These are phyloP conservation scores for Ophiosphaerella narmari DNA, from an alignment of 2,329 filamentous ascomycete genomes.

Conservation along the genomic window DNA sequence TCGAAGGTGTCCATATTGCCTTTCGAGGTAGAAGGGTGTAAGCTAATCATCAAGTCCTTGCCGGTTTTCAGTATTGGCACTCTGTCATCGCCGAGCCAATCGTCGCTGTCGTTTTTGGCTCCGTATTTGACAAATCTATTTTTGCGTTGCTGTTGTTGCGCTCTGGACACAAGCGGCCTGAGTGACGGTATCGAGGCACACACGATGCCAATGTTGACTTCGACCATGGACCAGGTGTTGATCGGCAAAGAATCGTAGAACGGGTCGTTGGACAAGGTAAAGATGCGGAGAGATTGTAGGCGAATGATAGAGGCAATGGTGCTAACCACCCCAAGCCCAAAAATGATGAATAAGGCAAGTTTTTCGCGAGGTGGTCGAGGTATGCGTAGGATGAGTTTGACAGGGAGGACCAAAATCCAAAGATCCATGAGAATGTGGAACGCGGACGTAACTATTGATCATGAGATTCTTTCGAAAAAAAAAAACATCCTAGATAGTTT, in stretches of 20 bases:
- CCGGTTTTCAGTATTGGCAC: conserved; percentile 10
- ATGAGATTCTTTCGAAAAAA: conserved; percentile 2
- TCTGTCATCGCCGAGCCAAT: conserved; percentile 5
- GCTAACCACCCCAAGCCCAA: conserved; percentile 85
- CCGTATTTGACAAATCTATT: conserved; percentile 11
- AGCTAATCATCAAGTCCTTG: conserved; percentile 17
- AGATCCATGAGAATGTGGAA: conserved; percentile 89
- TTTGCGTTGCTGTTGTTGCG: conserved; percentile 21
- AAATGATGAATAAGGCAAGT: conserved; percentile 79
- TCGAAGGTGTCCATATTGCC: conserved; percentile 5
- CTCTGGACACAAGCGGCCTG: conserved; percentile 66
- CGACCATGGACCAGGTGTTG: conserved; percentile 88
- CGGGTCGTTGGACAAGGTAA: conserved; percentile 52
- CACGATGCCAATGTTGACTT: conserved; percentile 87
- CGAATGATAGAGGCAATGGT: conserved; percentile 78
- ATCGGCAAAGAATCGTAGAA: conserved; percentile 75
- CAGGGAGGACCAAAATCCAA: conserved; percentile 80
- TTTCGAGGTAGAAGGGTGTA: conserved; percentile 10
- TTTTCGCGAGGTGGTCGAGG: conserved; percentile 81
- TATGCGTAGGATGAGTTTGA: conserved; percentile 84
- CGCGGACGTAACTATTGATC: conserved; percentile 55
- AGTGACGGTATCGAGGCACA: conserved; percentile 86
- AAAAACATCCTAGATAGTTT: not conserved
- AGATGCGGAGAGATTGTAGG: conserved; percentile 45
- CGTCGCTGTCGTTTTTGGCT: not conserved